Conservation (phyloP, 2,329 filamentous ascomycete species). For the Cryphonectria radicalis region DNA sequence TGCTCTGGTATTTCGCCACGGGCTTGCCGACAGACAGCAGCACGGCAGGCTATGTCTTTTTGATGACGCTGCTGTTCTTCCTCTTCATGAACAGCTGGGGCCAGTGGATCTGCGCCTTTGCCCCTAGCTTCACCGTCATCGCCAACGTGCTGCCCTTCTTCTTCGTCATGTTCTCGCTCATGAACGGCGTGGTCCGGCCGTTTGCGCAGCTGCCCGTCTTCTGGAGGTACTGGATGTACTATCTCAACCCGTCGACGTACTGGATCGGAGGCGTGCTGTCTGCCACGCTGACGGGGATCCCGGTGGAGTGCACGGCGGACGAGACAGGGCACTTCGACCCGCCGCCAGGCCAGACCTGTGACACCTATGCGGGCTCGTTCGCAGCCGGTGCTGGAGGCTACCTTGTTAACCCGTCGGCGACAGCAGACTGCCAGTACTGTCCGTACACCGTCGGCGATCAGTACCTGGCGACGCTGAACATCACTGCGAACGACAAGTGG, state of each 20-base stretch:
- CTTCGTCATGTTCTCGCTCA: conserved; percentile 69
- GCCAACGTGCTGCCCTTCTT: conserved; percentile 75
- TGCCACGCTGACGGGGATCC: conserved; percentile 52
- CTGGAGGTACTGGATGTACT: conserved; percentile 76
- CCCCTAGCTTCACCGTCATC: conserved; percentile 80
- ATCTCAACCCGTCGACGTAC: conserved; percentile 70
- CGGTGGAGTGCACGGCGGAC: conserved; percentile 12
- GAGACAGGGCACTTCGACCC: conserved; percentile 50
- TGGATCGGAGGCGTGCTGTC: conserved; percentile 73
- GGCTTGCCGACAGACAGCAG: conserved; percentile 64
- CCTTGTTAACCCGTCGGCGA: conserved; percentile 58
- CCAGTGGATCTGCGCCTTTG: conserved; percentile 84
- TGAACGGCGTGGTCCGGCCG: conserved; percentile 77
- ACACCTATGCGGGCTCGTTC: conserved; percentile 60
- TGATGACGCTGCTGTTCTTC: conserved; percentile 77
- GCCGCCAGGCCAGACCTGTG: conserved; percentile 63
- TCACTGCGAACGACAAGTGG: conserved; percentile 67
- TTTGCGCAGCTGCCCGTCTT: conserved; percentile 69
- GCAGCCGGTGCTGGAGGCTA: conserved; percentile 62
- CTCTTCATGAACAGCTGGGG: conserved; percentile 77
- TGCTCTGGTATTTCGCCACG: conserved; percentile 73
- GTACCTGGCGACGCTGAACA: conserved; percentile 38
- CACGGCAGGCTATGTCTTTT: conserved; percentile 26
- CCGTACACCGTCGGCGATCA: conserved; percentile 47
- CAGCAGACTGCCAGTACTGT: conserved; percentile 69